Base-by-base conservation (phyloP, 768 basidiomycete genomes). In the Saitozyma podzolica region DNA sequence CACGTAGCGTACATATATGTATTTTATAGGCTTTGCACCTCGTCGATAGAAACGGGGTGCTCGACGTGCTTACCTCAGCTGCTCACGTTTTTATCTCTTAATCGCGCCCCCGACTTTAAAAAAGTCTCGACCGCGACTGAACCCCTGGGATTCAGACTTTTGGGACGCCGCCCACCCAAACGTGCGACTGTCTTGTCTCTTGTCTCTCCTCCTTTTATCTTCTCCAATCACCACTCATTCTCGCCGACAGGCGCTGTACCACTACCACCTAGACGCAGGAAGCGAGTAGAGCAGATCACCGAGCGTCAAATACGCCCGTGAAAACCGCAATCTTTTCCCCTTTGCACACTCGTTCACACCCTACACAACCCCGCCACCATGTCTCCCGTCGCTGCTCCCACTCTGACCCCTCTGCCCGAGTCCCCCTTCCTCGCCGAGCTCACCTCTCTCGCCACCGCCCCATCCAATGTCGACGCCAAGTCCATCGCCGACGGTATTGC, bases 391-490 rank as follows among this genome's bases (percentile, higher is more conserved):
- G 74, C 74, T 17, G 69, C 64, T 14, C 69, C 68, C 40, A 45
- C 54, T 40, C 50, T 70, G 53, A 65, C 76, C 13, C 74, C 72
- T 19, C 69, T 79, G 37, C 78, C 78, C 41, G 53, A 61, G 29
- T 75, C 76, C 10, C 64, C 73, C 47, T 56, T 75, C 47, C 49
- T 62, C 43, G 70, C 64, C 40, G 67, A 73, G 40, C 70, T 70
- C 70, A 58, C 62, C 19, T 39, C 68, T 7, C 70, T 79, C 63
- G 78, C 78, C 48, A 57, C 53, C 20, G 74, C 78, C 40, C 54
- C 65, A n/a, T 73, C 78, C 40, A 71, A 74, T 42, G 67, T 75
- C 62, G 76, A 77, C 52, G 78, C 78, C 45, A 79, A 79, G 55
- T 63, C 76, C 19, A 67, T 72, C 50, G 78, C 78, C 39, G 78